A percentile compares a stretch with the other conserved stretches of the same genome.
These are phyloP conservation scores for Diaporthe citri DNA, from an alignment of 2,329 filamentous ascomycete genomes.

Conservation along the genomic window DNA sequence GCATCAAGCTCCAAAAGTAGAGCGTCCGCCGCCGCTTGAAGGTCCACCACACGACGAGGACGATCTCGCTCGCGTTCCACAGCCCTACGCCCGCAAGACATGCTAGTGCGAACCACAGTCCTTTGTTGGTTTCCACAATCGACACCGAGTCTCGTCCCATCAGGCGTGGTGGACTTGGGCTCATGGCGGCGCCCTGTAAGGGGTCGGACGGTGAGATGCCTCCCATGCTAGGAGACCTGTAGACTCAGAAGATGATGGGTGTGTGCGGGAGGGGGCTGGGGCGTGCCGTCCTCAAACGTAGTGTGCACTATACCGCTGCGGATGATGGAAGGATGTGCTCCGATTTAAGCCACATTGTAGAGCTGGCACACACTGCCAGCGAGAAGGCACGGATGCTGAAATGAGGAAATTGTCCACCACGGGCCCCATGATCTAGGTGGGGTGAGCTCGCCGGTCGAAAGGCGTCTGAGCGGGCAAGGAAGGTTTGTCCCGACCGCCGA, in stretches of 20 bases:
- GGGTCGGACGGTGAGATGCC: not conserved
- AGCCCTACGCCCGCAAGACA: constrained; percentile 31
- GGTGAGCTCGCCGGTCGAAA: not conserved
- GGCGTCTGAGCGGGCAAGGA: constrained; percentile 8
- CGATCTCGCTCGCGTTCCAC: constrained; percentile 34
- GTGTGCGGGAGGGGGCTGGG: not conserved
- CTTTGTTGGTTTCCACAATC: not conserved
- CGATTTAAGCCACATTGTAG: not conserved
- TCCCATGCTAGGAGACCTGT: constrained; percentile 7
- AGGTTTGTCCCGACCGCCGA: not conserved
- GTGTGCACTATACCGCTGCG: not conserved
- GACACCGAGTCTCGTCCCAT: not conserved
- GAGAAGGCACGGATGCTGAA: not conserved
- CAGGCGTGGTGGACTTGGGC: not conserved
- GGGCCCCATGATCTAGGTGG: not conserved
- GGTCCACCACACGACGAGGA: constrained; percentile 31
- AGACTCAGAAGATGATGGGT: not conserved
- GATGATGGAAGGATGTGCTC: not conserved
- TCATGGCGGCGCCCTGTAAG: not conserved
- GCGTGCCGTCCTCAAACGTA: not conserved
- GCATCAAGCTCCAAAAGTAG: constrained; percentile 33
- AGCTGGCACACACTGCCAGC: not conserved
- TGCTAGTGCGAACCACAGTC: constrained; percentile 18
- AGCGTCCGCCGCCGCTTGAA: constrained; percentile 16
- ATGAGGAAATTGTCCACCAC: not conserved